Conservation (phyloP, 2,329 filamentous ascomycete genomes). For the Colletotrichum scovillei region DNA sequence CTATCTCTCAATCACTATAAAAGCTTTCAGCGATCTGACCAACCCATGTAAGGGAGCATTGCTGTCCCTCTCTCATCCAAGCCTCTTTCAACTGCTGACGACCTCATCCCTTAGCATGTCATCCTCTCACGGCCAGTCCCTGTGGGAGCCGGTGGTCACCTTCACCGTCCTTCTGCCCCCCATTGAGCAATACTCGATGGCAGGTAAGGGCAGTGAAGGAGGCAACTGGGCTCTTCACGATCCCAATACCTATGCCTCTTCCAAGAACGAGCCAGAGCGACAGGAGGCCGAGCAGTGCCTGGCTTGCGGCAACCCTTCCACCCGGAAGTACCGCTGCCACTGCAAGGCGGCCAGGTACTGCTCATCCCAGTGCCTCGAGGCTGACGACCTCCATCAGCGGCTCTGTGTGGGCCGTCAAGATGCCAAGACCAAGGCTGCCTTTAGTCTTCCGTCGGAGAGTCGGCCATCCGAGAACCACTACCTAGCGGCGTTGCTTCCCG, state of each 20-base stretch:
- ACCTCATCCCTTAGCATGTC: neutral
- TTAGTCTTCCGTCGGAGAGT: neutral
- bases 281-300: neutral
- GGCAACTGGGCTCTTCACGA: neutral
- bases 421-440: neutral
- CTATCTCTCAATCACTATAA: neutral
- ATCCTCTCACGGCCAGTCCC: neutral
- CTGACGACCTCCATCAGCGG: neutral
- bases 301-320: neutral
- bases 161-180: neutral
- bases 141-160: neutral
- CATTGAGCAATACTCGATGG: neutral
- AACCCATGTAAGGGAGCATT: neutral
- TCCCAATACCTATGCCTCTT: neutral
- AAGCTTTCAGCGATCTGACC: neutral
- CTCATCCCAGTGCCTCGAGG: neutral
- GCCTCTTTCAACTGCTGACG: neutral
- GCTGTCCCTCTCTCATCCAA: neutral
- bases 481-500: accelerated
- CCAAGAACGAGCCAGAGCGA: neutral
- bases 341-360: neutral
- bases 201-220: neutral
- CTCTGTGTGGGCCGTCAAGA: neutral
- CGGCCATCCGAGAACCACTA: accelerated
- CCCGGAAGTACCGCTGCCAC: neutral